Evolutionary conservation across 2,329 filamentous ascomycete genomes (phyloP).

Genomic region (Diaporthe citrichinensis): DNA sequence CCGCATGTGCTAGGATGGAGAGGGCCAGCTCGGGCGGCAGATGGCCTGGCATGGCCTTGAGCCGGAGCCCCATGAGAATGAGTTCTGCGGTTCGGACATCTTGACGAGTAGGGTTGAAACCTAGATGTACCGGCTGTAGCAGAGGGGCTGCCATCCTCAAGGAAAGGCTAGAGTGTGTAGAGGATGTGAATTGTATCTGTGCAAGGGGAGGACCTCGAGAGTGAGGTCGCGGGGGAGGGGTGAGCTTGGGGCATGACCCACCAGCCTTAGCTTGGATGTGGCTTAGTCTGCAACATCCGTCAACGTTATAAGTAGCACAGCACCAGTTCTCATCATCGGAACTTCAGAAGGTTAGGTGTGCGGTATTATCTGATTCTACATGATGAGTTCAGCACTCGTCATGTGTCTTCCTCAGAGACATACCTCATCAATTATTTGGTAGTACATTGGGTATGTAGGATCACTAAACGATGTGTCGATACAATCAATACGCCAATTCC

Average conservation of each 20-base stretch:
- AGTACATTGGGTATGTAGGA: not conserved
- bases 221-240: not conserved
- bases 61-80: conserved; percentile 2
- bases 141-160: not conserved
- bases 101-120: conserved; percentile 13
- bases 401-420: not conserved
- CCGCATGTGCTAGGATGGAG: not conserved
- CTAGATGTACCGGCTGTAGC: conserved; percentile 2
- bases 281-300: too few relatives aligned
- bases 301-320: not conserved
- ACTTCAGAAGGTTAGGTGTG: not conserved
- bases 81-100: not conserved
- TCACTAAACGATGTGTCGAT: not conserved
- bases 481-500: conserved; percentile 4
- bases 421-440: not conserved
- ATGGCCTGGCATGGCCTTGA: not conserved
- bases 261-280: too few relatives aligned
- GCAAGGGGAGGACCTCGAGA: not conserved
- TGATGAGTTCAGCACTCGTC: not conserved
- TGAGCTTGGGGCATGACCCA: too few relatives aligned
- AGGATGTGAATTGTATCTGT: not conserved
- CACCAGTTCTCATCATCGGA: not conserved
- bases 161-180: not conserved
- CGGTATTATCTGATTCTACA: not conserved
- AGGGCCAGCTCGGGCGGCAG: conserved; percentile 8